Evolutionary conservation across 2,329 filamentous ascomycete species (phyloP).

Genomic region (Paracoccidioides brasiliensis): DNA sequence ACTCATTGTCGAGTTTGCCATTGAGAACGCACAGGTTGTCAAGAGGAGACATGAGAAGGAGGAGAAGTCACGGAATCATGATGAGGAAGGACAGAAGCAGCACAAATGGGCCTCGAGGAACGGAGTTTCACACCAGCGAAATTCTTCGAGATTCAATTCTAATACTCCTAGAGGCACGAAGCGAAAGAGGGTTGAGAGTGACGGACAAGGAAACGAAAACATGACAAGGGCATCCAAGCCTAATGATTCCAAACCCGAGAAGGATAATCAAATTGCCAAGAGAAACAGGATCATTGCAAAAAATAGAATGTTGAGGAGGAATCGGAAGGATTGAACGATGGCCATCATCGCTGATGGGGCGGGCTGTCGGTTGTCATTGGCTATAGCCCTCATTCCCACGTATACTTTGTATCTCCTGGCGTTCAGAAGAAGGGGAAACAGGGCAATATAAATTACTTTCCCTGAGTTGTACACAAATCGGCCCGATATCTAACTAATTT

Average conservation of each 20-base stretch:
- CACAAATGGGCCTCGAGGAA: slow-evolving; percentile 8
- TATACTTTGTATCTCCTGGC: neutral
- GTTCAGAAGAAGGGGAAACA: neutral
- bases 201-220: neutral
- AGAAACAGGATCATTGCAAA: slow-evolving; percentile 70
- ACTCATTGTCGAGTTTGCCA: slow-evolving; percentile 90
- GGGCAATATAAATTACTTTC: neutral
- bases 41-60: slow-evolving; percentile 57
- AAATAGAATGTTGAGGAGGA: slow-evolving; percentile 61
- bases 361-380: neutral
- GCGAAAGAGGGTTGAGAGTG: slow-evolving; percentile 20
- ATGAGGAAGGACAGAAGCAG: slow-evolving; percentile 12
- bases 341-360: neutral
- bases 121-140: slow-evolving; percentile 9
- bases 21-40: slow-evolving; percentile 96
- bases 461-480: neutral
- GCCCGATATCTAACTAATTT: neutral
- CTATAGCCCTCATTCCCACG: neutral
- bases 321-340: slow-evolving; percentile 40
- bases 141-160: slow-evolving; percentile 4
- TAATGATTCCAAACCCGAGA: slow-evolving; percentile 18
- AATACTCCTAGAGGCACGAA: slow-evolving; percentile 18
- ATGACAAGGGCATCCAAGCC: slow-evolving; percentile 6
- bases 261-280: slow-evolving; percentile 45
- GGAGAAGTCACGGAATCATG: slow-evolving; percentile 34